These are phyloP conservation scores for Fusarium torreyae DNA, from an alignment of 2,329 filamentous ascomycete genomes.

Conservation along the genomic window DNA sequence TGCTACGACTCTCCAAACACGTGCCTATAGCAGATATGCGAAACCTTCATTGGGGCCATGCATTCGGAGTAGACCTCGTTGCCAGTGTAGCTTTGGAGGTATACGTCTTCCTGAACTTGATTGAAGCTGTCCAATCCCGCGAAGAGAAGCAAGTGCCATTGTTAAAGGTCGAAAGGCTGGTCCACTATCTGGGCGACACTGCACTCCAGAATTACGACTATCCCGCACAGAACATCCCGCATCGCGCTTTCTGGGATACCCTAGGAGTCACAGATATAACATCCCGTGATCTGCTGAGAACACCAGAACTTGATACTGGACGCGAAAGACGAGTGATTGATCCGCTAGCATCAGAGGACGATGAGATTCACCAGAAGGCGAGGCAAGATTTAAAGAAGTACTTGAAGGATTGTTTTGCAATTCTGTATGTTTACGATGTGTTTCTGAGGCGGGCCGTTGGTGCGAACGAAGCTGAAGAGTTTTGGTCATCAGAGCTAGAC, in stretches of 20 bases:
- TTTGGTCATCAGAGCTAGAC: not conserved
- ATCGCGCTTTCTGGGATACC: slow-evolving; percentile 17
- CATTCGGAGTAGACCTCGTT: slow-evolving; percentile 6
- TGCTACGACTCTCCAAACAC: not conserved
- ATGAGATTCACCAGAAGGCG: not conserved
- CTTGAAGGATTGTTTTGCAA: slow-evolving; percentile 19
- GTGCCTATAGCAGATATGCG: not conserved
- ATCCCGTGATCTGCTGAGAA: not conserved
- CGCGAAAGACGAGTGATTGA: not conserved
- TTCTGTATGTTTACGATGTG: slow-evolving; percentile 16
- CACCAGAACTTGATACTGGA: accelerated
- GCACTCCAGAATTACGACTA: slow-evolving; percentile 16
- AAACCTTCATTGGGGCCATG: slow-evolving; percentile 8
- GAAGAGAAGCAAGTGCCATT: not conserved
- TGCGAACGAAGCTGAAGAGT: not conserved
- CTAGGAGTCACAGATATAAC: not conserved
- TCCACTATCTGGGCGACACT: not conserved
- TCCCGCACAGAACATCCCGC: slow-evolving; percentile 16
- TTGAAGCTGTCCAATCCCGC: slow-evolving; percentile 4
- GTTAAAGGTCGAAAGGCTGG: not conserved
- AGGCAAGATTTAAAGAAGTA: not conserved
- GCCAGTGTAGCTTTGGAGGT: not conserved
- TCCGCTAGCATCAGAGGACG: not conserved
- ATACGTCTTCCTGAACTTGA: slow-evolving; percentile 22
- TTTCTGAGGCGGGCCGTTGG: not conserved